phyloP scores from a whole-genome alignment of 225 moss, liverwort and hornwort genomes.

The Sphagnum tenellum region DNA sequence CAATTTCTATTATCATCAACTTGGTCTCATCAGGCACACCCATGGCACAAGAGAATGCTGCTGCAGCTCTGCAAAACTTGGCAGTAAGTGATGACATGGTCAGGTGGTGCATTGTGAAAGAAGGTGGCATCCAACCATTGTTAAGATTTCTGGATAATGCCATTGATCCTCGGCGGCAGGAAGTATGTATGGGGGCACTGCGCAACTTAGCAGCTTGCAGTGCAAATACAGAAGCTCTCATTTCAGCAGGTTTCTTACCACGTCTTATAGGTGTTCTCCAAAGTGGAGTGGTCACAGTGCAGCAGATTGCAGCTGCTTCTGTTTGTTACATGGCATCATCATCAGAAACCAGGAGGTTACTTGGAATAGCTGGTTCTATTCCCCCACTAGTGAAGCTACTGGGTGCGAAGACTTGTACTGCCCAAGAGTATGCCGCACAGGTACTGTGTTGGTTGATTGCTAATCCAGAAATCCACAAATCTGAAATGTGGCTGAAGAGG shows the following conservation, averaged over 20 bases:
- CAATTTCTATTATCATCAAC: slow-evolving; percentile 70
- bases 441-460: slow-evolving; percentile 4
- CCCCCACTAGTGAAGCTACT: slow-evolving; percentile 67
- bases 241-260: slow-evolving; percentile 57
- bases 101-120: slow-evolving; percentile 64
- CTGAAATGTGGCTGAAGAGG: too few relatives aligned
- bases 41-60: slow-evolving; percentile 85
- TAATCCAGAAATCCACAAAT: too few relatives aligned
- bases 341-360: slow-evolving; percentile 33
- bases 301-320: slow-evolving; percentile 67
- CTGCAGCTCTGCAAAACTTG: slow-evolving; percentile 76
- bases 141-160: slow-evolving; percentile 66
- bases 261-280: slow-evolving; percentile 47
- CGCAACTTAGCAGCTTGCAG: slow-evolving; percentile 79
- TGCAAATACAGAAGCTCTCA: slow-evolving; percentile 58
- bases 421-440: slow-evolving; percentile 81
- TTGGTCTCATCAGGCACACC: slow-evolving; percentile 67
- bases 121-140: slow-evolving; percentile 75
- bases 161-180: slow-evolving; percentile 47
- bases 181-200: slow-evolving; percentile 67
- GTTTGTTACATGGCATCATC: slow-evolving; percentile 64
- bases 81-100: slow-evolving; percentile 67
- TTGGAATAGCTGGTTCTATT: slow-evolving; percentile 76
- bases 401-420: slow-evolving; percentile 77
- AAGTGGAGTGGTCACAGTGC: slow-evolving; percentile 46